A percentile compares a stretch with the other conserved stretches of the same genome.
Evolutionary conservation across 208 protist species (phyloP).

Genomic region (Acanthamoeba healyi): DNA sequence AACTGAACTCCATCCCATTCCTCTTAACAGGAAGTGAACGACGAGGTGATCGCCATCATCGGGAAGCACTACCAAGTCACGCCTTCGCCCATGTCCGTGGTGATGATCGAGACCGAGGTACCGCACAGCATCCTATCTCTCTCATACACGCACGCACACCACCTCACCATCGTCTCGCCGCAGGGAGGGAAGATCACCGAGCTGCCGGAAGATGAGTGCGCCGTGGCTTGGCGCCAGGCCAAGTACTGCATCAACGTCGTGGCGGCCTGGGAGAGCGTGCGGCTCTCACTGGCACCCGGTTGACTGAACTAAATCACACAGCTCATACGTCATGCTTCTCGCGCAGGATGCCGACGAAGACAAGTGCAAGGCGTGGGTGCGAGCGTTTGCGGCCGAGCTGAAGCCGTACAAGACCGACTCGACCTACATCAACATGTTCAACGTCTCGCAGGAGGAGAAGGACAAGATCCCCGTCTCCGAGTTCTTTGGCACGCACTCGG

Average conservation of each 20-base stretch:
- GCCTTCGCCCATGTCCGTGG: neutral
- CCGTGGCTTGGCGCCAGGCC: neutral
- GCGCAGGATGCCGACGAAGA: neutral
- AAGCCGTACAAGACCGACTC: neutral
- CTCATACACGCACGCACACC: too few relatives aligned
- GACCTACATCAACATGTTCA: conserved; percentile 54
- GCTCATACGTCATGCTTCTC: neutral
- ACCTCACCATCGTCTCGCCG: too few relatives aligned
- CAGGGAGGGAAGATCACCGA: conserved; percentile 8
- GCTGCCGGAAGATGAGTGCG: neutral
- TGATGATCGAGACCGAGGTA: conserved; percentile 23
- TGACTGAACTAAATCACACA: too few relatives aligned
- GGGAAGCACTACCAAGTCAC: neutral
- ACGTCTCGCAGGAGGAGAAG: neutral
- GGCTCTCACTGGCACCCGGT: too few relatives aligned
- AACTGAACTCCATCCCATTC: too few relatives aligned
- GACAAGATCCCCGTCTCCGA: neutral
- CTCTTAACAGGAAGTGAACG: neutral
- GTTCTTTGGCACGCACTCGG: neutral
- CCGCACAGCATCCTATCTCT: too few relatives aligned
- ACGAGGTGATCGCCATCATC: neutral
- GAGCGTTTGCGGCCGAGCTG: neutral
- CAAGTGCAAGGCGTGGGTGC: neutral
- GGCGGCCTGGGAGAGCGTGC: neutral
- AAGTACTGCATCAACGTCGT: neutral